Conservation (phyloP, 225 moss, liverwort and hornwort genomes). For the Bryum argenteum region DNA sequence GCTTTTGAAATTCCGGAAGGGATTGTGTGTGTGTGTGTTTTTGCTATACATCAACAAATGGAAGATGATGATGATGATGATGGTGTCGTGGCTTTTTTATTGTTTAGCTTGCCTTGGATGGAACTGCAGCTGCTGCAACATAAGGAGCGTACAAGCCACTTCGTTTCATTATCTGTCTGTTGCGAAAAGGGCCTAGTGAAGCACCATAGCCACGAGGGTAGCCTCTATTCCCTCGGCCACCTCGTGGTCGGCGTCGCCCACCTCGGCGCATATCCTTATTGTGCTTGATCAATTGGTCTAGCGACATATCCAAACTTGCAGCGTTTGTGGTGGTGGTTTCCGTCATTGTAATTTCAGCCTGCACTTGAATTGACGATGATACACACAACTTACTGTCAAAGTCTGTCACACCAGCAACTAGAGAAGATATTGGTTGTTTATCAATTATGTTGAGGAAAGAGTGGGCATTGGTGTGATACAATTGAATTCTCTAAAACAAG, state of each 20-base stretch:
- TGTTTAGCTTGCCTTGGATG: conserved; percentile 78
- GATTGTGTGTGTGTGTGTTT: conserved; percentile 8
- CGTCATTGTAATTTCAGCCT: conserved; percentile 43
- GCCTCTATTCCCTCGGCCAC: conserved; percentile 53
- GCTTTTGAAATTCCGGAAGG: conserved; percentile 41
- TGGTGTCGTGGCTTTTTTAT: conserved; percentile 62
- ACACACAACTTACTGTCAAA: conserved; percentile 28
- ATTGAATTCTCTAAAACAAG: conserved; percentile 21
- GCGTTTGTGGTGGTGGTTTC: conserved; percentile 30
- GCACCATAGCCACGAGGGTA: conserved; percentile 53
- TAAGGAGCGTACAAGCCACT: conserved; percentile 69
- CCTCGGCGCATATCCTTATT: conserved; percentile 45
- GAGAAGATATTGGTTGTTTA: conserved; percentile 10
- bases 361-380: conserved; percentile 30
- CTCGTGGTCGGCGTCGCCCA: conserved; percentile 51
- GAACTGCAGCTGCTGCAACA: conserved; percentile 64
- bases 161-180: conserved; percentile 74
- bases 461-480: not conserved
- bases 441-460: not conserved
- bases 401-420: not conserved
- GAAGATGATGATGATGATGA: conserved; percentile 35
- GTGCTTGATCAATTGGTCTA: conserved; percentile 63
- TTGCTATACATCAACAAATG: conserved; percentile 31
- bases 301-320: conserved; percentile 49
- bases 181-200: conserved; percentile 55